Percentiles rank a stretch among this genome's conserved stretches.
Conservation (phyloP, 2,329 filamentous ascomycete species). For the Curvularia verruculosa region DNA sequence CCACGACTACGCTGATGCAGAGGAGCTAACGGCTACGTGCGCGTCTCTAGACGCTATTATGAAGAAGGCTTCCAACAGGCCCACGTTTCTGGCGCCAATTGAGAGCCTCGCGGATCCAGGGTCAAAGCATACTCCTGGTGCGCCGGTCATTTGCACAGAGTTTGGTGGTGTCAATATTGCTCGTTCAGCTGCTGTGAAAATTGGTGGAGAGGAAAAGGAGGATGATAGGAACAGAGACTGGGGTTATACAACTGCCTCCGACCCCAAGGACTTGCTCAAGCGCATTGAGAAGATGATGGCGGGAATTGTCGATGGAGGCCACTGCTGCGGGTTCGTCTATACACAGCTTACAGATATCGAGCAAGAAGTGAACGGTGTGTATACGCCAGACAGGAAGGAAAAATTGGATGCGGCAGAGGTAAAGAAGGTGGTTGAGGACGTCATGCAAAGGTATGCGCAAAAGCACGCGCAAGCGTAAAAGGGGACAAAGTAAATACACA, state of each 20-base stretch:
- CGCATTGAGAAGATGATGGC: conserved; percentile 65
- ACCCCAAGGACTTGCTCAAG: conserved; percentile 64
- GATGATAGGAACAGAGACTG: conserved; percentile 58
- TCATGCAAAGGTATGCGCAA: conserved; percentile 27
- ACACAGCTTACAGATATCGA: conserved; percentile 69
- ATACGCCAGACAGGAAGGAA: conserved; percentile 63
- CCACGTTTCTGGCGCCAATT: conserved; percentile 61
- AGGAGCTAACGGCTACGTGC: conserved; percentile 63
- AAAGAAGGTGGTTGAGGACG: conserved; percentile 62
- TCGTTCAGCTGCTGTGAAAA: conserved; percentile 41
- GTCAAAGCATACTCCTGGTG: conserved; percentile 58
- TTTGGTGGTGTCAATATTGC: conserved; percentile 73
- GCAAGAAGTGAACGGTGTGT: conserved; percentile 71
- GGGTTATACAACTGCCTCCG: conserved; percentile 71
- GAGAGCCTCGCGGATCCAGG: conserved; percentile 47
- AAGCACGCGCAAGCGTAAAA: conserved; percentile 22
- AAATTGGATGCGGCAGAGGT: conserved; percentile 66
- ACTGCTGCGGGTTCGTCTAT: conserved; percentile 68
- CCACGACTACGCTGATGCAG: conserved; percentile 69
- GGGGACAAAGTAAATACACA: not conserved
- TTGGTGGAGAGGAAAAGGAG: not conserved
- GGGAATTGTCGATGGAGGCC: conserved; percentile 62
- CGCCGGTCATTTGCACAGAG: conserved; percentile 69
- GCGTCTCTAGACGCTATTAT: conserved; percentile 61
- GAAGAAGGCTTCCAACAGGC: conserved; percentile 57